phyloP scores from a whole-genome alignment of 495 filamentous ascomycete species.

The Platismatia glauca region DNA sequence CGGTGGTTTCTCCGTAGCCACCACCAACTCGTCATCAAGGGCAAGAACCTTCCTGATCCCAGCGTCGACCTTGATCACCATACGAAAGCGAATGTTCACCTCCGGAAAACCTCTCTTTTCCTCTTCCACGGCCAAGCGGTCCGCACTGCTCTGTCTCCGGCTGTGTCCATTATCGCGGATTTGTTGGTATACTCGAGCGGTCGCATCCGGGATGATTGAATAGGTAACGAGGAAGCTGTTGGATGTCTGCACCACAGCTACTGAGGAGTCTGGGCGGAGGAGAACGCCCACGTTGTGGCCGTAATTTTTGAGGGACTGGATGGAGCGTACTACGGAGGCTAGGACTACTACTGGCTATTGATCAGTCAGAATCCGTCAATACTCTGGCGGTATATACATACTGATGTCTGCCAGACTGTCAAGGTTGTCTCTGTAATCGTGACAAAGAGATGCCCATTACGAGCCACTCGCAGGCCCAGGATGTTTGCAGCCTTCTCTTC shows the following conservation, averaged over 20 bases:
- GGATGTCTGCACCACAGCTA: constrained; percentile 84
- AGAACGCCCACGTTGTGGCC: constrained; percentile 76
- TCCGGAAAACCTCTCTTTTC: constrained; percentile 76
- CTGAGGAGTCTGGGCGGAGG: constrained; percentile 82
- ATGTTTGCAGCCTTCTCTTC: constrained; percentile 37
- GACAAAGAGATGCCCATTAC: constrained; percentile 79
- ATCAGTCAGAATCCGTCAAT: constrained; percentile 29
- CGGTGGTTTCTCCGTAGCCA: constrained; percentile 85
- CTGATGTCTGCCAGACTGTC: constrained; percentile 92
- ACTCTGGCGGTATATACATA: constrained; percentile 34
- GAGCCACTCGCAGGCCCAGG: constrained; percentile 65
- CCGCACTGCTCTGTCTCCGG: constrained; percentile 60
- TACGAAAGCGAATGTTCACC: constrained; percentile 82
- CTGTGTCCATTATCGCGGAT: constrained; percentile 59
- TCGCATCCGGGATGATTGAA: constrained; percentile 75
- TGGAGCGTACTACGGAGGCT: constrained; percentile 73
- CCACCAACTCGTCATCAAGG: constrained; percentile 85
- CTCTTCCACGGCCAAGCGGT: constrained; percentile 47
- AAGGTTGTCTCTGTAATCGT: constrained; percentile 76
- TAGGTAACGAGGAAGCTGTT: constrained; percentile 91
- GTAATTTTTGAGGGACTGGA: constrained; percentile 68
- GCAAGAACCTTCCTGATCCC: constrained; percentile 83
- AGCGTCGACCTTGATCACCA: constrained; percentile 97
- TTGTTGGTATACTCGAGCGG: constrained; percentile 74
- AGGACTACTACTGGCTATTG: constrained; percentile 79